Evolutionary conservation across 768 basidiomycete genomes (phyloP).

Genomic region (Clitopilus passeckerianus): DNA sequence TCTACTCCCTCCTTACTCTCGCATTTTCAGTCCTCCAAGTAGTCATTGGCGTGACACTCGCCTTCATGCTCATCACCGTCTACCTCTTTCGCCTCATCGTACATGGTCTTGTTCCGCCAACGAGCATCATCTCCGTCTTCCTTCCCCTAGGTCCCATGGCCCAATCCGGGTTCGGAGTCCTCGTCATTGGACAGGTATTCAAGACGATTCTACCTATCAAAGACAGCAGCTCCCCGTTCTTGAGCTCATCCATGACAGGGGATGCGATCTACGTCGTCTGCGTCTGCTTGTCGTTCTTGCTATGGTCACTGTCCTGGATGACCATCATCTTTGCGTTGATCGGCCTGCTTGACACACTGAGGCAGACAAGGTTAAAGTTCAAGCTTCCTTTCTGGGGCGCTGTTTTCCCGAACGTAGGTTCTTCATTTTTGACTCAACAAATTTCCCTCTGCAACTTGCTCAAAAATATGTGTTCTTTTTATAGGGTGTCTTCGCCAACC

Average conservation of each 20-base stretch:
- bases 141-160: slow-evolving; percentile 73
- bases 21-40: slow-evolving; percentile 52
- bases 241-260: slow-evolving; percentile 24
- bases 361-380: slow-evolving; percentile 42
- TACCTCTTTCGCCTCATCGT: slow-evolving; percentile 59
- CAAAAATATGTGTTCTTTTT: background rate
- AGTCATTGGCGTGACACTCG: slow-evolving; percentile 49
- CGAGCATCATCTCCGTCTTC: slow-evolving; percentile 52
- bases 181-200: slow-evolving; percentile 51
- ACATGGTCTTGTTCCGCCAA: slow-evolving; percentile 41
- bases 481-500: slow-evolving; percentile 63
- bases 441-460: background rate
- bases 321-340: slow-evolving; percentile 57
- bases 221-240: slow-evolving; percentile 26
- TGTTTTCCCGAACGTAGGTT: slow-evolving; percentile 64
- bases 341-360: slow-evolving; percentile 37
- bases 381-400: slow-evolving; percentile 60
- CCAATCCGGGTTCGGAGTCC: slow-evolving; percentile 52
- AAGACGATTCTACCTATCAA: slow-evolving; percentile 26
- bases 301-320: slow-evolving; percentile 63
- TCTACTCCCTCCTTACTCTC: slow-evolving; percentile 51
- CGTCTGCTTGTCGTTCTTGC: slow-evolving; percentile 40
- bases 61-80: slow-evolving; percentile 62
- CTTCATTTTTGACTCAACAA: background rate
- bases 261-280: slow-evolving; percentile 40